phyloP scores from a whole-genome alignment of 2,329 filamentous ascomycete genomes.

The Aureobasidium sp. region DNA sequence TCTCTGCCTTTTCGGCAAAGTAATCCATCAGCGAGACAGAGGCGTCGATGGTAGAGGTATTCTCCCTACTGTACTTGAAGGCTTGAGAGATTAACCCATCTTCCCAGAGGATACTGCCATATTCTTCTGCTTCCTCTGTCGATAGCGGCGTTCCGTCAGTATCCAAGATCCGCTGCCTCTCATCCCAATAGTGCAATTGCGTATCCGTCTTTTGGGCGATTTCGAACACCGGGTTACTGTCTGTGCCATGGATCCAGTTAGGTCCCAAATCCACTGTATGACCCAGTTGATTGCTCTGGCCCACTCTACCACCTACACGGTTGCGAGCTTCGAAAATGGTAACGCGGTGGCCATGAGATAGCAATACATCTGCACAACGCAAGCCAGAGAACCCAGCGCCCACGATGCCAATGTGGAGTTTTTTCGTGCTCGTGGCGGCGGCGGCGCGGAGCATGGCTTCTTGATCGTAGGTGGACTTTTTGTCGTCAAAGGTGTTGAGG shows the following conservation, averaged over 20 bases:
- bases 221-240: slow-evolving; percentile 61
- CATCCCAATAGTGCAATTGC: slow-evolving; percentile 44
- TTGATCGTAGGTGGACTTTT: not conserved
- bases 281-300: slow-evolving; percentile 35
- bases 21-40: slow-evolving; percentile 50
- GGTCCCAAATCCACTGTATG: slow-evolving; percentile 57
- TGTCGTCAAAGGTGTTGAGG: not conserved
- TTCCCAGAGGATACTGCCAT: slow-evolving; percentile 52
- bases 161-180: slow-evolving; percentile 48
- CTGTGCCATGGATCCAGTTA: slow-evolving; percentile 74
- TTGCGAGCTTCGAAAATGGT: slow-evolving; percentile 62
- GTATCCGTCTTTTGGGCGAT: slow-evolving; percentile 56
- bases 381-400: slow-evolving; percentile 64
- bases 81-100: slow-evolving; percentile 53
- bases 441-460: slow-evolving; percentile 10
- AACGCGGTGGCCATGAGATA: slow-evolving; percentile 57
- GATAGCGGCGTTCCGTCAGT: slow-evolving; percentile 47
- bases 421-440: not conserved
- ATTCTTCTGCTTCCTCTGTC: slow-evolving; percentile 29
- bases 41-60: slow-evolving; percentile 44
- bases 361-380: slow-evolving; percentile 60
- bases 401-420: slow-evolving; percentile 48
- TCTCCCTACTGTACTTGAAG: slow-evolving; percentile 56
- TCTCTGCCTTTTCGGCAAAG: slow-evolving; percentile 42
- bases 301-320: slow-evolving; percentile 57